Evolutionary conservation across 2,329 filamentous ascomycete genomes (phyloP).

Genomic region (Botrytis porri): DNA sequence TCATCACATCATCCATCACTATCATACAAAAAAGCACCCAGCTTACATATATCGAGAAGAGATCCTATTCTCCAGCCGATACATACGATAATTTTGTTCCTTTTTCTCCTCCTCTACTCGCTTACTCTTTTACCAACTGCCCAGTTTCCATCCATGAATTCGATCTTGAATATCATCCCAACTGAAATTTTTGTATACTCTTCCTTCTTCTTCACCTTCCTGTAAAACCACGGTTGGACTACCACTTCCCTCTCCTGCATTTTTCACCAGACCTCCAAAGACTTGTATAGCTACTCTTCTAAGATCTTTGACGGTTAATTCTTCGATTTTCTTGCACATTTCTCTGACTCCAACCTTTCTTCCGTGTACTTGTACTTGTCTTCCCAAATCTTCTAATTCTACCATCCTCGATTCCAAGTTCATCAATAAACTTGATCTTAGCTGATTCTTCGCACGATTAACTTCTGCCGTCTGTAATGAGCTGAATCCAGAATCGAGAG

Average conservation of each 20-base stretch:
- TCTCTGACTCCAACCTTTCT: constrained; percentile 86
- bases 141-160: constrained; percentile 80
- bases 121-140: constrained; percentile 51
- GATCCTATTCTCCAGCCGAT: neutral
- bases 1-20: constrained; percentile 3
- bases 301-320: constrained; percentile 75
- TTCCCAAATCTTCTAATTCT: constrained; percentile 89
- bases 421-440: constrained; percentile 87
- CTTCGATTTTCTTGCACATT: constrained; percentile 87
- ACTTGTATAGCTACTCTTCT: constrained; percentile 76
- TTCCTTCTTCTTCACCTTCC: constrained; percentile 71
- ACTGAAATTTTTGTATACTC: constrained; percentile 61
- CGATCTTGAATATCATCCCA: constrained; percentile 91
- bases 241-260: constrained; percentile 74
- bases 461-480: constrained; percentile 76
- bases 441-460: constrained; percentile 92
- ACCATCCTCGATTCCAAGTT: constrained; percentile 97
- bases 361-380: constrained; percentile 96
- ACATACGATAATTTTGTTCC: neutral
- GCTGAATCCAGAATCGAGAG: constrained; percentile 70
- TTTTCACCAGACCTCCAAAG: constrained; percentile 72
- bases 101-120: constrained; percentile 35
- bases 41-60: neutral
- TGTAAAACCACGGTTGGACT: constrained; percentile 93
- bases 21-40: neutral